These are phyloP conservation scores for Euphorbia schlechtendalii DNA, from an alignment of 441 rosid species.

Conservation along the genomic window DNA sequence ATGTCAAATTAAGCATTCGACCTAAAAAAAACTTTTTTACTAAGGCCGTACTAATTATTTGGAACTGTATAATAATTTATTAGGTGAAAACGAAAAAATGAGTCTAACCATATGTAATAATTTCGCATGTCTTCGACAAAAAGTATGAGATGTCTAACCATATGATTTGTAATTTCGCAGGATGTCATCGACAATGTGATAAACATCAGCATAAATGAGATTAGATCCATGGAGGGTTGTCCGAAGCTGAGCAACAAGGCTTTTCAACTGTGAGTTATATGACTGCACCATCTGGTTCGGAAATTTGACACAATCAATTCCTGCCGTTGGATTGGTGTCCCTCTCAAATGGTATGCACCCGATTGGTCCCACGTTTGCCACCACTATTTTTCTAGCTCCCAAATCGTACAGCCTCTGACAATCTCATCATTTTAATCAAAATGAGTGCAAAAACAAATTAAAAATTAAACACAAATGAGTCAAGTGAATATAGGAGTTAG, in stretches of 20 bases:
- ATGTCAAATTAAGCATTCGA: too few relatives aligned
- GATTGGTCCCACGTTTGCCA: constrained; percentile 54
- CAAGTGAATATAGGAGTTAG: not conserved
- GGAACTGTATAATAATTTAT: too few relatives aligned
- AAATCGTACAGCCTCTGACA: constrained; percentile 53
- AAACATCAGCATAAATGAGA: constrained; percentile 45
- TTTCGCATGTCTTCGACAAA: too few relatives aligned
- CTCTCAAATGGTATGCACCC: constrained; percentile 68
- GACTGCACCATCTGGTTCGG: constrained; percentile 45
- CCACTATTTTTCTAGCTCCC: constrained; percentile 57
- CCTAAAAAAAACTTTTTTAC: too few relatives aligned
- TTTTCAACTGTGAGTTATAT: constrained; percentile 37
- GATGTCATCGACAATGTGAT: constrained; percentile 42
- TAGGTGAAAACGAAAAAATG: too few relatives aligned
- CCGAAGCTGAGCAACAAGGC: constrained; percentile 35
- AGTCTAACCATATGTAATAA: too few relatives aligned
- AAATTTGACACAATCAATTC: constrained; percentile 32
- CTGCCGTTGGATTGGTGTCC: constrained; percentile 40
- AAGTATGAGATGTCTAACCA: constrained; percentile 20
- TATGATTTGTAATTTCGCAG: constrained; percentile 40
- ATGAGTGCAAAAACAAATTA: too few relatives aligned
- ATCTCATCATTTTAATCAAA: too few relatives aligned
- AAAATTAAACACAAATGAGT: too few relatives aligned
- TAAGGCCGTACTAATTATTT: too few relatives aligned
- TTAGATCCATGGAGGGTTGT: constrained; percentile 32